Percentiles rank a stretch among this genome's conserved stretches.
phyloP scores from a whole-genome alignment of 495 filamentous ascomycete genomes.

The Penicillium atrosanguineum region DNA sequence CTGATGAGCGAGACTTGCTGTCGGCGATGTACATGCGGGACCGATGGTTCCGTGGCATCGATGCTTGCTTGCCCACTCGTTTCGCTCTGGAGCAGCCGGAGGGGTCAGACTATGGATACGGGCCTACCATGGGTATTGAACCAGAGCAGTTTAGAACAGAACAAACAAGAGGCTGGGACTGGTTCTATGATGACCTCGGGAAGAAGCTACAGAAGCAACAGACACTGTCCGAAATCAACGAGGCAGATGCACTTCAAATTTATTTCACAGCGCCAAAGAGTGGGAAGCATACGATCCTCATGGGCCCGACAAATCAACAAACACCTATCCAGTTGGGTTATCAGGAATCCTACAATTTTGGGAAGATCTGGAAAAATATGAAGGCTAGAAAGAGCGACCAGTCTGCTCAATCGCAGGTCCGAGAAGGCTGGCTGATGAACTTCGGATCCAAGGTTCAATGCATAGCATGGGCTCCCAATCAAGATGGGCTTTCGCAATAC shows the following conservation, averaged over 20 bases:
- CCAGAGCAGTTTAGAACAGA: slow-evolving; percentile 43
- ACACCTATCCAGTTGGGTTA: slow-evolving; percentile 37
- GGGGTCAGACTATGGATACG: slow-evolving; percentile 39
- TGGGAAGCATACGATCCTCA: slow-evolving; percentile 43
- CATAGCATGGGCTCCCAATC: slow-evolving; percentile 58
- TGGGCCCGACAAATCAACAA: slow-evolving; percentile 50
- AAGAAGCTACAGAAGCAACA: slow-evolving; percentile 40
- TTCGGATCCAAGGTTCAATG: slow-evolving; percentile 50
- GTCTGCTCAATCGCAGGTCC: slow-evolving; percentile 15
- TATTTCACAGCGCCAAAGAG: slow-evolving; percentile 42
- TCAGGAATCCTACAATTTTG: slow-evolving; percentile 42
- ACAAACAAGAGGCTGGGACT: slow-evolving; percentile 50
- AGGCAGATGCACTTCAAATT: slow-evolving; percentile 21
- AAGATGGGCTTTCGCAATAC: slow-evolving; percentile 51
- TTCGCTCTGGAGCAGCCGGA: slow-evolving; percentile 25
- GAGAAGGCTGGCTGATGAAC: slow-evolving; percentile 59
- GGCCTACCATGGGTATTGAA: slow-evolving; percentile 34
- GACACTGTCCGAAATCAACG: slow-evolving; percentile 25
- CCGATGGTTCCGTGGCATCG: slow-evolving; percentile 42
- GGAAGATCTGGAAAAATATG: slow-evolving; percentile 40
- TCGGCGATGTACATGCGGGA: slow-evolving; percentile 45
- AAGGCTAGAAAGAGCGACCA: slow-evolving; percentile 9
- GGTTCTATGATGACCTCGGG: slow-evolving; percentile 50
- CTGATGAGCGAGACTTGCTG: slow-evolving; percentile 46
- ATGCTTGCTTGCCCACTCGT: slow-evolving; percentile 51